Conservation (phyloP, 192 early-diverging fungal species). For the Podila verticillata region DNA sequence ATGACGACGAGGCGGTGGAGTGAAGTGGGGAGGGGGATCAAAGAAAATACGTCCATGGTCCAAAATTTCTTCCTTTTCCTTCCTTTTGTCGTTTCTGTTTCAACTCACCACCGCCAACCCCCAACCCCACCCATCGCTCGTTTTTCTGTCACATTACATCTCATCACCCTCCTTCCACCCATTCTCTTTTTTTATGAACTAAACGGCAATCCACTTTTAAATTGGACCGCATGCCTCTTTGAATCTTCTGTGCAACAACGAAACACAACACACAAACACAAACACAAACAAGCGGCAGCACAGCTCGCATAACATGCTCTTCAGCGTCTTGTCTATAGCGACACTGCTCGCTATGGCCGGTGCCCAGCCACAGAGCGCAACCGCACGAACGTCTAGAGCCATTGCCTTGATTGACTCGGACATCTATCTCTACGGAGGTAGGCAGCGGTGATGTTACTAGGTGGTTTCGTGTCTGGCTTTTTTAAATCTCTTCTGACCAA, state of each 20-base stretch:
- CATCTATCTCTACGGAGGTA: slow-evolving; percentile 47
- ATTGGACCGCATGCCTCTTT: background rate
- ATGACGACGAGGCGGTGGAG: too few relatives aligned
- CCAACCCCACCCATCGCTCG: background rate
- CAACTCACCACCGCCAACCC: background rate
- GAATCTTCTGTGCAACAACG: background rate
- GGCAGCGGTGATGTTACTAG: background rate
- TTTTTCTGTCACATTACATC: background rate
- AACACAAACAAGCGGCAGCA: background rate
- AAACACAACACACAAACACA: background rate
- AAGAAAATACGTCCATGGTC: too few relatives aligned
- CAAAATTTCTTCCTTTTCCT: slow-evolving; percentile 2
- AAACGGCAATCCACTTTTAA: background rate
- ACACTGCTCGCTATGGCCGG: slow-evolving; percentile 12
- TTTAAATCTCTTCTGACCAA: background rate
- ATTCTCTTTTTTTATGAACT: background rate
- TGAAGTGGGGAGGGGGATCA: too few relatives aligned
- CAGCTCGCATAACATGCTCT: background rate
- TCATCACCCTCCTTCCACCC: background rate
- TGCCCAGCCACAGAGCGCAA: slow-evolving; percentile 25
- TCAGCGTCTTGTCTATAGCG: slow-evolving; percentile 7
- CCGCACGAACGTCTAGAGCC: slow-evolving; percentile 28
- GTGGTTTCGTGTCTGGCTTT: background rate
- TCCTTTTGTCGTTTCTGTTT: background rate
- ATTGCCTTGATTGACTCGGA: slow-evolving; percentile 28